Conservation (phyloP, 2,329 filamentous ascomycete genomes). For the Lachnellula arida region DNA sequence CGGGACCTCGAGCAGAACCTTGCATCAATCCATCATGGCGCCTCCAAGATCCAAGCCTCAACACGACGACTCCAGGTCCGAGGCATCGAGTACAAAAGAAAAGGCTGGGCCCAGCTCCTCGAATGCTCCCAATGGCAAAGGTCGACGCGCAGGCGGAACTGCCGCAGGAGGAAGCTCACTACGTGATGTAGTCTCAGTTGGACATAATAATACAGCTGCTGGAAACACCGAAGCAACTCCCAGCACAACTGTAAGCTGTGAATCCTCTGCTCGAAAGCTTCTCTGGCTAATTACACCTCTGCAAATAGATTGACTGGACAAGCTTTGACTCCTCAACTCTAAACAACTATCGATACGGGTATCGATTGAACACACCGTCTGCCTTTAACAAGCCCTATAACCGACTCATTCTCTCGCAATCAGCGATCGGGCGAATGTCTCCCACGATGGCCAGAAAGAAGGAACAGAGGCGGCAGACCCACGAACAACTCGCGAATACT, state of each 20-base stretch:
- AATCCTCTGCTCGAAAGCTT: background rate
- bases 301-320: constrained; percentile 55
- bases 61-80: constrained; percentile 33
- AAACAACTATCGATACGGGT: constrained; percentile 69
- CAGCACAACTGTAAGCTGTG: constrained; percentile 23
- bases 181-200: constrained; percentile 27
- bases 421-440: constrained; percentile 65
- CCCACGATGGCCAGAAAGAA: constrained; percentile 70
- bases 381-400: constrained; percentile 63
- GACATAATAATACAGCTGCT: constrained; percentile 8
- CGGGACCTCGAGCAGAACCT: too few relatives aligned
- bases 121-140: constrained; percentile 27
- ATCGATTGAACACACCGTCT: constrained; percentile 65
- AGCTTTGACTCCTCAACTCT: constrained; percentile 63
- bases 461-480: constrained; percentile 61
- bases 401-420: constrained; percentile 55
- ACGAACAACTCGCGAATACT: constrained; percentile 65
- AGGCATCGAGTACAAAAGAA: constrained; percentile 35
- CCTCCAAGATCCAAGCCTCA: constrained; percentile 28
- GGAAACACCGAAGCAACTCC: constrained; percentile 22
- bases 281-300: background rate
- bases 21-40: constrained; percentile 20
- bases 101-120: constrained; percentile 21
- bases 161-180: constrained; percentile 25
- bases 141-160: constrained; percentile 23